Evolutionary conservation across 345 rosid species (phyloP), one percentile per base, ranked within the genome.

Genomic region (Pugionium dolabratum): DNA sequence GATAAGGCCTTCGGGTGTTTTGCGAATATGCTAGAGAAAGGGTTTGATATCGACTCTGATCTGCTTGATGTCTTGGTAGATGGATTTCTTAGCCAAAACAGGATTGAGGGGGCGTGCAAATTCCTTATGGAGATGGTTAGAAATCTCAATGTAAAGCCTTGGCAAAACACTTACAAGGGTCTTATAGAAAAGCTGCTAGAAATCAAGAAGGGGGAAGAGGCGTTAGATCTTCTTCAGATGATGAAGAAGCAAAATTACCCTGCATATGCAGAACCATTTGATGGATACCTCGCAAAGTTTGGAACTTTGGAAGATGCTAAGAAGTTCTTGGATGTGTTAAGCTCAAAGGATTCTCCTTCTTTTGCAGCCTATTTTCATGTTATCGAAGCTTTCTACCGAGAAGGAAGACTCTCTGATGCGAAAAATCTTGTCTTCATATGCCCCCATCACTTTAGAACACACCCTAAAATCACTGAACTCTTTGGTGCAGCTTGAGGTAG

Each of bases 371-470:
- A 82, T 73, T 51, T 66, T 61, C 66, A 82, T 68, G 54, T 87
- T 43, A 76, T 89, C 4, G 41, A 80, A 73, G 74, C 86, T 56
- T 89, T 92, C 73, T 84, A 82, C 28, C 54, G 78, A 73, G 93
- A 82, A 80, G 93, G 96, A 34, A 84, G 95, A 76, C 81, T 83
- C 40, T 70, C 86, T 41, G 96, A 87, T 81, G 96, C 96, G n/a
- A 79, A 81, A 64, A 81, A 89, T 73, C 72, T 92, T 58, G 70
- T 92, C 11, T 81, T 72, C 42, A 76, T 67, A 67, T 83, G 84
- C 69, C 98, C 98, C 56, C 88, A 85, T 84, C 95, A 82, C 78
- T 62, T 92, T 35, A 85, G 86, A 40, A 62, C 69, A 7, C 85
- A 92, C 81, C 80, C 83, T 31, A 81, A 81, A 73, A 76, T 87